Base-by-base conservation (phyloP, 148 eudicot species). In the Selenicereus undatus region DNA sequence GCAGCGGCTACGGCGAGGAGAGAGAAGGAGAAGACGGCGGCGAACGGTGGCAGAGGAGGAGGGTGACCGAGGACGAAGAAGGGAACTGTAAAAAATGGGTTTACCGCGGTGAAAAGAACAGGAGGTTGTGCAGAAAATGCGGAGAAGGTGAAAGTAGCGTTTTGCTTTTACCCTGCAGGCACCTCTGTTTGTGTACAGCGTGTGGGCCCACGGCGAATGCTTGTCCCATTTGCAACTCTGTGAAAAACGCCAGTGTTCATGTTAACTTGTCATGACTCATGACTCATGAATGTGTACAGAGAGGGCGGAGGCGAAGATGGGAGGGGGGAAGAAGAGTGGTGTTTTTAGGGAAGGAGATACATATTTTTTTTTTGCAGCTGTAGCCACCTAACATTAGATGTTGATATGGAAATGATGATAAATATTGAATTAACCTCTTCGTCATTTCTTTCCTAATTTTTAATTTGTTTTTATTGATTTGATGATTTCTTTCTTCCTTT, bases 121-220 rank as follows among this genome's bases (percentile, higher is more conserved):
- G 45, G 76, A 86, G 90, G 81, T 36, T 81, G 85, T 92, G 98
- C 84, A 87, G 83, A 71, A 88, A 86, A 52, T 94, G 98, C 76
- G 92, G 93, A 69, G 86, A 80, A 54, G 88, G 69, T 78, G 97
- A 92, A 76, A 88, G 94, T 30, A 84, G 93, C 62, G 97, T 94
- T 69, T 79, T 94, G 82, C 78, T 94, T 39, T 81, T 94, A 84
- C 97, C 98, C 51, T 94, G 98, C 82, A 90, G 94, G 85, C 98
- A 94, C 76, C 91, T 92, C 48, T 94, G 98, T 58, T 76, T 92
- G 21, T 94, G 98, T 83, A 88, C 89, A 0, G 77, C 81, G n/a
- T 94, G 98, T 82, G 94, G 90, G 29, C 88, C 98, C 74, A 60
- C 86, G 71, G 83, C 89, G 0, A 86, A 94, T 73, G 60, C 83